These are phyloP conservation scores for Rhizophora apiculata DNA, from an alignment of 345 rosid genomes.

Conservation along the genomic window DNA sequence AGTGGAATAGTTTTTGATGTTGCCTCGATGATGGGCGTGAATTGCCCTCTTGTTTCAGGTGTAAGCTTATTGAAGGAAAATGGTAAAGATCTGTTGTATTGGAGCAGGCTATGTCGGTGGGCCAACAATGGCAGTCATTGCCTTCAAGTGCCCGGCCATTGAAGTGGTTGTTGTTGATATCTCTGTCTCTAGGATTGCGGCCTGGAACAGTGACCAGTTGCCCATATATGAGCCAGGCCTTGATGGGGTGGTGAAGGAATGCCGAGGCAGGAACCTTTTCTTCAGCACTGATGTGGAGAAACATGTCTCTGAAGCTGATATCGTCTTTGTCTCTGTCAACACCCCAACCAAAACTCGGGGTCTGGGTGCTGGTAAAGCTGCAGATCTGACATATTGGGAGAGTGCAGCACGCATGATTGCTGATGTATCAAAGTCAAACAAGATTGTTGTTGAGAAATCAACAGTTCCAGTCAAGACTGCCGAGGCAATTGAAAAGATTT, in stretches of 20 bases:
- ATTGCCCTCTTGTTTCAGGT: slow-evolving; percentile 15
- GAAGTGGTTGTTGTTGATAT: slow-evolving; percentile 94
- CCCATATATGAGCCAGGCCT: slow-evolving; percentile 95
- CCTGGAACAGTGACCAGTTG: slow-evolving; percentile 88
- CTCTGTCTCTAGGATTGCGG: slow-evolving; percentile 64
- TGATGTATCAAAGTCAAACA: slow-evolving; percentile 80
- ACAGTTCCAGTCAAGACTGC: slow-evolving; percentile 96
- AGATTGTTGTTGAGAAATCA: slow-evolving; percentile 91
- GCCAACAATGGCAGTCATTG: slow-evolving; percentile 95
- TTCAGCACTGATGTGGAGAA: slow-evolving; percentile 92
- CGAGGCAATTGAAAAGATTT: slow-evolving; percentile 84
- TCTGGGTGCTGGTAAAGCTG: slow-evolving; percentile 94
- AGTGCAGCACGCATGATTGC: slow-evolving; percentile 95
- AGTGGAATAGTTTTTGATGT: too few species aligned
- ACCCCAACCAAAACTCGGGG: slow-evolving; percentile 90
- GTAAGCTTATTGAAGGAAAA: slow-evolving; percentile 29
- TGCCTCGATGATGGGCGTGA: too few species aligned
- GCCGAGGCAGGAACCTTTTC: slow-evolving; percentile 83
- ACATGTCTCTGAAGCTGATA: slow-evolving; percentile 76
- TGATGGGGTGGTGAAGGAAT: slow-evolving; percentile 69
- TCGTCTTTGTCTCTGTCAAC: slow-evolving; percentile 86
- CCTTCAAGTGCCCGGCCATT: slow-evolving; percentile 79
- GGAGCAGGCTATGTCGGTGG: slow-evolving; percentile 99
- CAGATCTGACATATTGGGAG: slow-evolving; percentile 95
- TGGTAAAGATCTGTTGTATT: slow-evolving; percentile 97